phyloP scores from a whole-genome alignment of 1,139 yeast genomes.

The Suhomyces choctaworum region DNA sequence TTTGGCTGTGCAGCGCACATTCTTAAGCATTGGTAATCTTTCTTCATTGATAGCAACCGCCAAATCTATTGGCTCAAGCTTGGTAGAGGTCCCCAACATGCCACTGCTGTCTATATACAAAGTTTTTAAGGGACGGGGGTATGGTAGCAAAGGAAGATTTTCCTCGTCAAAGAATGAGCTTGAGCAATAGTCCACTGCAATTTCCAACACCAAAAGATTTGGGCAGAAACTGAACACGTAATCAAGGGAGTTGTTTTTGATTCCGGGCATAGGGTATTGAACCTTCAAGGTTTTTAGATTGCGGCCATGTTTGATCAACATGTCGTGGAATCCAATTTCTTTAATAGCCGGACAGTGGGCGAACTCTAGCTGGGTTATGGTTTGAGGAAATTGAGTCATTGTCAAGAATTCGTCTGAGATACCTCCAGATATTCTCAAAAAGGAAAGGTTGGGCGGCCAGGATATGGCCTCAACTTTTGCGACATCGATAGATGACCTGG shows the following conservation, averaged over 20 bases:
- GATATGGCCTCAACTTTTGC: slow-evolving; percentile 47
- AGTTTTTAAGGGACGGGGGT: slow-evolving; percentile 59
- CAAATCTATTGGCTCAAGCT: slow-evolving; percentile 83
- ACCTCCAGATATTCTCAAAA: slow-evolving; percentile 83
- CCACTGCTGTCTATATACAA: slow-evolving; percentile 84
- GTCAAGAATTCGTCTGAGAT: slow-evolving; percentile 76
- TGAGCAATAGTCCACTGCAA: slow-evolving; percentile 83
- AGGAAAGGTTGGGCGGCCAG: slow-evolving; percentile 81
- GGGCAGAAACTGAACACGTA: slow-evolving; percentile 75
- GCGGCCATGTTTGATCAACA: slow-evolving; percentile 64
- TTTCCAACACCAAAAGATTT: slow-evolving; percentile 56
- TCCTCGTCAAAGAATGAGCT: slow-evolving; percentile 63
- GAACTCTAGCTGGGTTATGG: slow-evolving; percentile 71
- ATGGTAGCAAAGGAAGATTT: slow-evolving; percentile 39
- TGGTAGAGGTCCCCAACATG: slow-evolving; percentile 78
- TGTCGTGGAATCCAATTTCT: slow-evolving; percentile 58
- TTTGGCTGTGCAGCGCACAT: slow-evolving; percentile 68
- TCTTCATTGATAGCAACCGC: slow-evolving; percentile 82
- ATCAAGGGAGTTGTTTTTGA: slow-evolving; percentile 71
- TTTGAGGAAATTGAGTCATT: slow-evolving; percentile 64
- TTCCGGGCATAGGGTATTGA: slow-evolving; percentile 85
- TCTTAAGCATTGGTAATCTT: slow-evolving; percentile 65
- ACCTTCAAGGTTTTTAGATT: slow-evolving; percentile 63
- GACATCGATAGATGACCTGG: slow-evolving; percentile 82
- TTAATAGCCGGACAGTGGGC: slow-evolving; percentile 83